A percentile compares a stretch with the other conserved stretches of the same genome.
Conservation (phyloP, 2,329 filamentous ascomycete genomes). For the Calonectria pteridis region DNA sequence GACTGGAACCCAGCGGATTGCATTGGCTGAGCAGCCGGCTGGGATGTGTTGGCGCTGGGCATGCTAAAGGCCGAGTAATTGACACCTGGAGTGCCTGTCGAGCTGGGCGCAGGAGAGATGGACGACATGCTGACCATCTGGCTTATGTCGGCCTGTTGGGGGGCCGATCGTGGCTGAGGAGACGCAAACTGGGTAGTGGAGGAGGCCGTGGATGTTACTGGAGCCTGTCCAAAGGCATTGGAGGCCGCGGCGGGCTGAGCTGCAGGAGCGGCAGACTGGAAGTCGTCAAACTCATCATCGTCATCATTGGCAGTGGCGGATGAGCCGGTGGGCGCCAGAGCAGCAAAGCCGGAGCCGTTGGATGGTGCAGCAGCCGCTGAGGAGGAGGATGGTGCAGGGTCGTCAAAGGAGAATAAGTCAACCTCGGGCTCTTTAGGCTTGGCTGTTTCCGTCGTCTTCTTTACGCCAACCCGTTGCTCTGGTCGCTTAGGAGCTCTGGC, state of each 20-base stretch:
- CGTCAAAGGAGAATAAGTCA: slow-evolving; percentile 94
- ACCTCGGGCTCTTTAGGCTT: slow-evolving; percentile 91
- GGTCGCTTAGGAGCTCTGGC: slow-evolving; percentile 56
- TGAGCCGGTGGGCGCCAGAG: slow-evolving; percentile 51
- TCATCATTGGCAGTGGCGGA: slow-evolving; percentile 64
- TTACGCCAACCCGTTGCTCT: slow-evolving; percentile 47
- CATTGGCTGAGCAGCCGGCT: slow-evolving; percentile 57
- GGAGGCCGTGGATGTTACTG: slow-evolving; percentile 65
- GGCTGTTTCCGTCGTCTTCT: slow-evolving; percentile 69
- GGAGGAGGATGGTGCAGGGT: slow-evolving; percentile 68
- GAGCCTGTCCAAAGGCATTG: slow-evolving; percentile 52
- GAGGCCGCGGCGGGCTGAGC: slow-evolving; percentile 57
- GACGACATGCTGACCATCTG: slow-evolving; percentile 85
- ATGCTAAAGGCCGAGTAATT: slow-evolving; percentile 74
- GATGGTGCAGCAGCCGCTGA: slow-evolving; percentile 60
- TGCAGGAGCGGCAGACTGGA: slow-evolving; percentile 85
- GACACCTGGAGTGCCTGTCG: slow-evolving; percentile 65
- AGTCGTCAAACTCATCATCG: slow-evolving; percentile 97
- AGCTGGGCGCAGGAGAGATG: slow-evolving; percentile 78
- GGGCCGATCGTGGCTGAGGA: slow-evolving; percentile 86
- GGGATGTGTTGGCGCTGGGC: slow-evolving; percentile 35
- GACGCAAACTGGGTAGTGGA: slow-evolving; percentile 78
- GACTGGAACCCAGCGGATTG: slow-evolving; percentile 78
- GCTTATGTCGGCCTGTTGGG: slow-evolving; percentile 83
- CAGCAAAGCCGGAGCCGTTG: slow-evolving; percentile 60